Base-by-base conservation (phyloP, 2,329 filamentous ascomycete species). In the Arthrocladium fulminans region DNA sequence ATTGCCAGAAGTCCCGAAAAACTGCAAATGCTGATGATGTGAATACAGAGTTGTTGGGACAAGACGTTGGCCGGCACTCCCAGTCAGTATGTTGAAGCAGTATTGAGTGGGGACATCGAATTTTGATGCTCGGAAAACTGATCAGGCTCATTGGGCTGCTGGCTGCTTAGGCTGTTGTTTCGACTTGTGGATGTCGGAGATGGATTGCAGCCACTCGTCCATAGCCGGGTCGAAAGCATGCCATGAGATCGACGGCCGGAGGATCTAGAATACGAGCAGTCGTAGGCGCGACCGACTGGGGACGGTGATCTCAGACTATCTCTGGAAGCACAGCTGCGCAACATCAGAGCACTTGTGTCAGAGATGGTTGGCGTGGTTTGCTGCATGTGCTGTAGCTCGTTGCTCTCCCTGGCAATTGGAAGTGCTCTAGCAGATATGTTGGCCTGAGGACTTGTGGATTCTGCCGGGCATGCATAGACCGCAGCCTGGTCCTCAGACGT, bases 401-500 rank as follows among this genome's bases (percentile, higher is more conserved):
- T 17, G 24, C n/a, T 19, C 12, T 47, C 44, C 8, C 20, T 20
- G 8, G 44, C 34, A 5, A 39, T 27, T 27, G 44, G 44, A 23
- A 47, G 34, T n/a, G 44, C 30, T 37, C 32, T 17, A 27, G 32
- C 32, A 47, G 44, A 23, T 15, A 47, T 25, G 24, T 39, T 23
- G 34, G 39, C 20, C 9, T 37, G 20, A 10, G 32, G 44, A 32
- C 44, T 47, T 2, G 44, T 39, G 12, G 44, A 2, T 27, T 29
- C 41, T 25, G 34, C 22, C 29, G 43, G 22, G 25, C 39, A 47
- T 19, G 44, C 22, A 27, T 47, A 47, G 15, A 39, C 39, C 3
- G 32, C 32, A 25, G 44, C 22, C 19, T 39, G 44, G 10, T 47
- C 44, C 23, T 47, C 44, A 24, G 32, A 47, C n/a, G 32, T 38